Base-by-base conservation (phyloP, 208 protist genomes). In the Leptomonas pyrrhocoris region DNA sequence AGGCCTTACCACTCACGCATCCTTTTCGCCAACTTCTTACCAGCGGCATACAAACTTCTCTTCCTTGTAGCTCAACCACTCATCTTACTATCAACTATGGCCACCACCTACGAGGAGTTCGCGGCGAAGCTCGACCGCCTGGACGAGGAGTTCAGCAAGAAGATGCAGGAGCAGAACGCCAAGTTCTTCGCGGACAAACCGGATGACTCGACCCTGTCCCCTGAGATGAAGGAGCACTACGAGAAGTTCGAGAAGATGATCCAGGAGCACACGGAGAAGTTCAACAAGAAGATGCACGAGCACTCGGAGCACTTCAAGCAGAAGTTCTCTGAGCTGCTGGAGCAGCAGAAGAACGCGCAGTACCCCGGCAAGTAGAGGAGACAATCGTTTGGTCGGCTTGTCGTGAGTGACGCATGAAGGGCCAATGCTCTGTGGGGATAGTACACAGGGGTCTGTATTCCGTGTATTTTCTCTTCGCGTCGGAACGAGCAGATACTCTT, bases 161-260 rank as follows among this genome's bases (percentile, higher is more conserved):
- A 95, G 86, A 94, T 96, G 90, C 90, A 95, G 79, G 89, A 95
- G 63, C 92, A 95, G 81, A 94, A 95, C 84, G 92, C 93, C 75
- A 94, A 91, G 82, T 96, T 96, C 81, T 96, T 96, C 68, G 88
- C 89, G 49, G 89, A 95, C 84, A 95, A 95, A 79, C 92, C 92
- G 36, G 89, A 94, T 59, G 89, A 96, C 68, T 83, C 77, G 59
- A 92, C 89, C 21, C 86, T 96, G 64, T 96, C 92, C 8, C 89
- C 92, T 46, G 89, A 96, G 77, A 94, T 94, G 86, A 95, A 93
- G 85, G 89, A 95, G 79, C 89, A 95, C 86, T 96, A 95, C 64
- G 89, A 94, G 65, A 93, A 93, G 89, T 95, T 96, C 62, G 92
- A 94, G 82, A 92, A 92, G 80, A 92, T 96, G 84, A 96, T 94